A percentile compares a stretch with the other conserved stretches of the same genome.
These are phyloP conservation scores for Plantago major DNA, from an alignment of 257 asterid genomes.

Conservation along the genomic window DNA sequence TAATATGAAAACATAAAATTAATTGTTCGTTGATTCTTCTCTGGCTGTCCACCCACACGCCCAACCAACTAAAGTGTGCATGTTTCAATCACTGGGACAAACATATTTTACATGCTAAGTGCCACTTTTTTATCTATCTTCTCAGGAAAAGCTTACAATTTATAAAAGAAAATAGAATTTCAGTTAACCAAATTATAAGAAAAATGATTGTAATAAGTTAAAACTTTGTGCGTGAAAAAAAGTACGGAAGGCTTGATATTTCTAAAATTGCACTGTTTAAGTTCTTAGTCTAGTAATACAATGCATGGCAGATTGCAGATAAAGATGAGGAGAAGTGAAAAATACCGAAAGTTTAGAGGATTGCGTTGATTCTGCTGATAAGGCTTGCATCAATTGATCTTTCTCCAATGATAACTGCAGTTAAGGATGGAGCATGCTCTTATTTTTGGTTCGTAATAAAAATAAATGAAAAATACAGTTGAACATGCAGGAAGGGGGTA, in stretches of 20 bases:
- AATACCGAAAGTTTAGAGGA: constrained; percentile 69
- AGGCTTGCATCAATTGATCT: constrained; percentile 69
- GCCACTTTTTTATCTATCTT: no score
- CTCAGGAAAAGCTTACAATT: no score
- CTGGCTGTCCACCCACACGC: no score
- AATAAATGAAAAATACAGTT: constrained; percentile 18
- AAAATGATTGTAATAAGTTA: no score
- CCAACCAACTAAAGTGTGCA: no score
- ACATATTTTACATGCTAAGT: no score
- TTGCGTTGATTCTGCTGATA: constrained; percentile 77
- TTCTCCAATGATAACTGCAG: constrained; percentile 88
- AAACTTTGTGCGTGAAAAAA: no score
- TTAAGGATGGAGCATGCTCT: constrained; percentile 5
- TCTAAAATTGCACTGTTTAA: background rate
- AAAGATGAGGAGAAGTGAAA: constrained; percentile 10
- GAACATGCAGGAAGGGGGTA: constrained; percentile 9
- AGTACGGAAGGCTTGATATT: background rate
- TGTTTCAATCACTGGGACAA: no score
- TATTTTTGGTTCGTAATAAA: constrained; percentile 18
- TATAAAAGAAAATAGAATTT: no score
- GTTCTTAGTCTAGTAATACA: constrained; percentile 6
- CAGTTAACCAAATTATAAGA: no score
- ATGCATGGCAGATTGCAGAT: constrained; percentile 13
- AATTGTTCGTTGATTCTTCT: no score
- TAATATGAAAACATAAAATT: no score